Percentiles rank a stretch among this genome's conserved stretches.
Conservation (phyloP, 139 green algal genomes). For the Picochlorum sp. region DNA sequence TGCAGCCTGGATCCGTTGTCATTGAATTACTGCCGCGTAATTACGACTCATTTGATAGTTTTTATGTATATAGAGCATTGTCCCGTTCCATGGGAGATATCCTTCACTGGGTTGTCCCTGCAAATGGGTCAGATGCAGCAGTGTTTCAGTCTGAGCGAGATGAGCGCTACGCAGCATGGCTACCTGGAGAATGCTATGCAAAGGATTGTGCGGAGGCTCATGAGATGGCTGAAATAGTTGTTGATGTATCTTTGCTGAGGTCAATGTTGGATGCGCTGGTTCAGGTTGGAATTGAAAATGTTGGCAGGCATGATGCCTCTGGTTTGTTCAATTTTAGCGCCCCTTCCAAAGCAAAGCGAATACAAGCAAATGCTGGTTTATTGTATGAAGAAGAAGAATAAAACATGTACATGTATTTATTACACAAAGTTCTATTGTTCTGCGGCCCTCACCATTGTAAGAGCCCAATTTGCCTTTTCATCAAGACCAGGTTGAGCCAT, state of each 20-base stretch:
- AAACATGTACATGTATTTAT: background rate
- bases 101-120: conserved; percentile 73
- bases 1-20: conserved; percentile 36
- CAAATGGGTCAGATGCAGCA: conserved; percentile 11
- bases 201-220: conserved; percentile 66
- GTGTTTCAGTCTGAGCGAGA: conserved; percentile 20
- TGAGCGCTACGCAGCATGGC: conserved; percentile 17
- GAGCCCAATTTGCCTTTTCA: conserved; percentile 26
- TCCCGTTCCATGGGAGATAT: conserved; percentile 48
- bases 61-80: conserved; percentile 63
- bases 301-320: background rate
- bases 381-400: too few relatives aligned
- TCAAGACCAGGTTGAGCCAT: background rate
- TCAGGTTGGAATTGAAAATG: background rate
- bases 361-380: too few relatives aligned
- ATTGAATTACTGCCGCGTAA: conserved; percentile 81
- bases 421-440: background rate
- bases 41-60: conserved; percentile 66
- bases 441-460: conserved; percentile 19
- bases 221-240: conserved; percentile 44
- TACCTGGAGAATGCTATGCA: background rate
- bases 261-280: conserved; percentile 34
- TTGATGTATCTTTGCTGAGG: conserved; percentile 46
- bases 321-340: too few relatives aligned
- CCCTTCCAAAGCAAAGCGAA: too few relatives aligned